Evolutionary conservation across 2,329 filamentous ascomycete genomes (phyloP), one percentile per base, ranked within the genome.

Genomic region (Aspergillus sp.): DNA sequence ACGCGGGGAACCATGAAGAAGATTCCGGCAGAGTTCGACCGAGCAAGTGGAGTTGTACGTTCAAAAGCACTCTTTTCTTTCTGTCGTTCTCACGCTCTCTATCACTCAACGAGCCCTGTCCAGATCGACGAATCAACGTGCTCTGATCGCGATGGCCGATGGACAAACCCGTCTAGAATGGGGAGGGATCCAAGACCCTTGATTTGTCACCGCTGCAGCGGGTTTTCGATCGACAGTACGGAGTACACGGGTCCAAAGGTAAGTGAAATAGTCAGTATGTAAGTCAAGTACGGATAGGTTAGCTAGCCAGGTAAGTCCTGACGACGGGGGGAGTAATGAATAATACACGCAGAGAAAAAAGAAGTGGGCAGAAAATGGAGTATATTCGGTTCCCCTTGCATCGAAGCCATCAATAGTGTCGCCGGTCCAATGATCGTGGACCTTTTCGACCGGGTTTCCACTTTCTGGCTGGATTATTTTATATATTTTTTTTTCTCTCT

Each of bases 161-260:
- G 51, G 36, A n/a, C 56, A 54, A 56, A 51, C 54, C 14, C 42
- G 53, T 57, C 51, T 47, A 26, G 51, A 52, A n/a, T n/a, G 36
- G 57, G 58, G 63, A 59, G 45, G 57, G 64, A 70, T 70, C 64
- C 57, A 53, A 56, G 59, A 62, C 59, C 61, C 65, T 67, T 75
- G 71, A 75, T 75, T 76, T 74, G 73, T 75, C 71, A 73, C 72
- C 71, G 58, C 60, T 49, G 52, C 62, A 57, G 55, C 68, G 58
- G 64, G 45, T 60, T 63, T 47, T 67, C 56, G 68, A 73, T 73
- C 71, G 67, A 71, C 24, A 24, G 24, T 22, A 22, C 22, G 22
- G 20, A 20, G 20, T 24, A 24, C 71, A 72, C 67, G 67, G 60
- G 70, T 66, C 67, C 66, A 67, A 65, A 61, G 63, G 62, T 65